Evolutionary conservation across 441 rosid genomes (phyloP).

Genomic region (Bocquillonia castaneifolia): DNA sequence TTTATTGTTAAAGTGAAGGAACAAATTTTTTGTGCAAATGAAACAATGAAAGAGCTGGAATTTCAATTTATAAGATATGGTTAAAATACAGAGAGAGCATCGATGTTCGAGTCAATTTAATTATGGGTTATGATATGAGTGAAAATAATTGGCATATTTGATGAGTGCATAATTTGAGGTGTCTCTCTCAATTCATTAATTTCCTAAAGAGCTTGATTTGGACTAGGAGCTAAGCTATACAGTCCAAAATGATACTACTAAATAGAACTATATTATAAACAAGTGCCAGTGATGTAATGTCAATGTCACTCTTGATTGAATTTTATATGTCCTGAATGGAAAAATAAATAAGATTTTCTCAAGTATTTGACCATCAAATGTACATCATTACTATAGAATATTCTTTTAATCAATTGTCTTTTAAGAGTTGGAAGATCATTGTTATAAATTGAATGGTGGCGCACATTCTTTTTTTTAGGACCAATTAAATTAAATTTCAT

Average conservation of each 20-base stretch:
- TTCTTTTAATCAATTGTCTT: neutral
- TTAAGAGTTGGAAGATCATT: no score
- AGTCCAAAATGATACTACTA: neutral
- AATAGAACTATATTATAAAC: neutral
- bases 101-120: neutral
- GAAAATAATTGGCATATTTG: conserved; percentile 1
- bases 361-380: neutral
- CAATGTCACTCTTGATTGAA: conserved; percentile 11
- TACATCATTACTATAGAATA: neutral
- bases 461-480: no score
- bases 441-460: neutral
- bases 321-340: neutral
- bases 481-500: neutral
- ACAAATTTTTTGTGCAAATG: no score
- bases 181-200: conserved; percentile 4
- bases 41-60: no score
- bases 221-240: neutral
- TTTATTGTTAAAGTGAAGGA: no score
- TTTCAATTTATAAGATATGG: no score
- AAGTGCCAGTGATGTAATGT: conserved; percentile 14
- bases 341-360: neutral
- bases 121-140: neutral
- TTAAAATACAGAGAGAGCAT: no score
- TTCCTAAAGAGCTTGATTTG: neutral
- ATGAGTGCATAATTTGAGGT: neutral